These are phyloP conservation scores for Psilocybe azurescens DNA, from an alignment of 768 basidiomycete species.

Conservation along the genomic window DNA sequence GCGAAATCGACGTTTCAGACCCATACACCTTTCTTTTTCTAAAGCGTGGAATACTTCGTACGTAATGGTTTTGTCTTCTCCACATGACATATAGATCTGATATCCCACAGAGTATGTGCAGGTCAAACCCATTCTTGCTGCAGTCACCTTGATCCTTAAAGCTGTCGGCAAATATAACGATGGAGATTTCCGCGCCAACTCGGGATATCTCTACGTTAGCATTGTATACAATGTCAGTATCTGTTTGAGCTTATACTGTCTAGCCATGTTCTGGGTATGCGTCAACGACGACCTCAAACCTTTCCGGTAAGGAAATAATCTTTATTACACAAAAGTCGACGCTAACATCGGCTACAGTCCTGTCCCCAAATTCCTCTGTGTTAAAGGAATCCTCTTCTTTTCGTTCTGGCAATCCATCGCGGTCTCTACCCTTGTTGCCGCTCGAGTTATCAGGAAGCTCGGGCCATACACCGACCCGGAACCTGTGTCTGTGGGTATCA, in stretches of 20 bases:
- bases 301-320: slow-evolving; percentile 62
- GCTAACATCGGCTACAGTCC: slow-evolving; percentile 53
- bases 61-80: slow-evolving; percentile 16
- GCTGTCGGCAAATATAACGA: slow-evolving; percentile 87
- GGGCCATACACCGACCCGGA: slow-evolving; percentile 89
- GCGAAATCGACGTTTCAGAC: slow-evolving; percentile 92
- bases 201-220: slow-evolving; percentile 92
- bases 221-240: slow-evolving; percentile 87
- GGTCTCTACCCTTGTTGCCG: slow-evolving; percentile 88
- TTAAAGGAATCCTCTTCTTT: slow-evolving; percentile 98
- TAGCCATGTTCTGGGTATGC: slow-evolving; percentile 97
- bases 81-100: not conserved
- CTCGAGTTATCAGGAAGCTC: slow-evolving; percentile 73
- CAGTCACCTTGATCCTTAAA: slow-evolving; percentile 86
- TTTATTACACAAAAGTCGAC: not conserved
- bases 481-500: slow-evolving; percentile 89
- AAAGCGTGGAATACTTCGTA: slow-evolving; percentile 95
- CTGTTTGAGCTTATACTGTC: slow-evolving; percentile 82
- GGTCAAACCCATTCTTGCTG: slow-evolving; percentile 89
- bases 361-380: slow-evolving; percentile 96
- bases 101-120: slow-evolving; percentile 87
- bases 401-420: slow-evolving; percentile 96
- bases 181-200: slow-evolving; percentile 81
- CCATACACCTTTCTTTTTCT: slow-evolving; percentile 93
- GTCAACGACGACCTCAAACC: slow-evolving; percentile 89